phyloP scores from a whole-genome alignment of 2,329 filamentous ascomycete genomes.

The Ceratocystis eucalypticola region DNA sequence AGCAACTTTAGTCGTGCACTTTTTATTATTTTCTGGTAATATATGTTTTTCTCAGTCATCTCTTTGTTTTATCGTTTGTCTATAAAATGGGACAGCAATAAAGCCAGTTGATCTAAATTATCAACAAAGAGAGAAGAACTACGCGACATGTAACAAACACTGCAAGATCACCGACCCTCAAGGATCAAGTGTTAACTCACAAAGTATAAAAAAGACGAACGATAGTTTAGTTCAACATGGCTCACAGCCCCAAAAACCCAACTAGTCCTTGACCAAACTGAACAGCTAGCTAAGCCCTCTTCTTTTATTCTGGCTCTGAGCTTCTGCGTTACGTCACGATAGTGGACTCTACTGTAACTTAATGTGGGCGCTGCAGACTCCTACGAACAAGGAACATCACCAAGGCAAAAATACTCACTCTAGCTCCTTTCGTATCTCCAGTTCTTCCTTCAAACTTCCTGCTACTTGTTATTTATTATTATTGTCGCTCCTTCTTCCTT shows the following conservation, averaged over 20 bases:
- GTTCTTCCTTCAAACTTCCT: not conserved
- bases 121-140: not conserved
- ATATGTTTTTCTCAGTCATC: not conserved
- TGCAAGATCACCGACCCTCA: too few relatives aligned
- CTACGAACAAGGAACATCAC: not conserved
- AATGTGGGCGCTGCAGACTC: not conserved
- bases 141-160: too few relatives aligned
- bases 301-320: not conserved
- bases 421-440: not conserved
- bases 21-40: too few relatives aligned
- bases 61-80: not conserved
- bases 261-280: not conserved
- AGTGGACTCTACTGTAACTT: not conserved
- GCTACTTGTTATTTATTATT: not conserved
- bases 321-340: conserved; percentile 6
- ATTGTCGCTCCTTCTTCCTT: not conserved
- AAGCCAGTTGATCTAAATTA: too few relatives aligned
- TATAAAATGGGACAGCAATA: too few relatives aligned
- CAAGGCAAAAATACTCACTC: not conserved
- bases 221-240: too few relatives aligned
- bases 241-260: not conserved
- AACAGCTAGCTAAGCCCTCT: not conserved
- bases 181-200: too few relatives aligned
- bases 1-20: too few relatives aligned
- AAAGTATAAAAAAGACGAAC: too few relatives aligned